Evolutionary conservation across 495 filamentous ascomycete species (phyloP), one percentile per base, ranked within the genome.

Genomic region (Ramalina intermedia): DNA sequence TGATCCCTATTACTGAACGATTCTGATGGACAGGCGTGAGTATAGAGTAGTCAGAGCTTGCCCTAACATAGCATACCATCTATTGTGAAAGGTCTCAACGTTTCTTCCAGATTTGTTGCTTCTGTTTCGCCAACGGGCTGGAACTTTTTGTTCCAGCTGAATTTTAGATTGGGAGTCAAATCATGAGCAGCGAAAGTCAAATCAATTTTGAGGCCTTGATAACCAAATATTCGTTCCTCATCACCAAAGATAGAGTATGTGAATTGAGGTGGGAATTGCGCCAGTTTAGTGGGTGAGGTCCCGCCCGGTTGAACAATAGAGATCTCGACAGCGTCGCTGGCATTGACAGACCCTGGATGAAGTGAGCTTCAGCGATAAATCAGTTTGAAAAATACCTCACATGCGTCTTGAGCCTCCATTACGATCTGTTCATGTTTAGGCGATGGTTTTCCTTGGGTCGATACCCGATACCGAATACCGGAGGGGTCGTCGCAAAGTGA

Each of bases 201-300:
- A 37, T 80, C 71, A 53, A 96, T 79, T 42, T 78, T 74, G 47
- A 95, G 69, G 24, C 76, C 75, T 54, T 84, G 78, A 66, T 96
- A 94, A 20, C 91, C 91, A 54, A 95, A 90, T 44, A 99, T 90
- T 14, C 68, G 70, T 66, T 99, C 87, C 0, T 86, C 80, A 14
- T 96, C 81, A 58, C 87, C 90, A 58, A 96, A 96, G 48, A 99
- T 84, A 0, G 83, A 68, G 62, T 95, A 95, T 17, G 88, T 95
- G 63, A 90, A 91, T 56, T 74, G 75, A 2, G 91, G 91, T 49
- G 85, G 73, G 65, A 96, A 96, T 47, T 70, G 73, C 17, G 72
- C 69, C 27, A 83, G 57, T 4, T 73, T 76, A 56, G 76, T 75
- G 17, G 75, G 68, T 49, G 71, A 73, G 35, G 69, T 59, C 6